Conservation (phyloP, 495 filamentous ascomycete genomes). For the Tuber borchii region DNA sequence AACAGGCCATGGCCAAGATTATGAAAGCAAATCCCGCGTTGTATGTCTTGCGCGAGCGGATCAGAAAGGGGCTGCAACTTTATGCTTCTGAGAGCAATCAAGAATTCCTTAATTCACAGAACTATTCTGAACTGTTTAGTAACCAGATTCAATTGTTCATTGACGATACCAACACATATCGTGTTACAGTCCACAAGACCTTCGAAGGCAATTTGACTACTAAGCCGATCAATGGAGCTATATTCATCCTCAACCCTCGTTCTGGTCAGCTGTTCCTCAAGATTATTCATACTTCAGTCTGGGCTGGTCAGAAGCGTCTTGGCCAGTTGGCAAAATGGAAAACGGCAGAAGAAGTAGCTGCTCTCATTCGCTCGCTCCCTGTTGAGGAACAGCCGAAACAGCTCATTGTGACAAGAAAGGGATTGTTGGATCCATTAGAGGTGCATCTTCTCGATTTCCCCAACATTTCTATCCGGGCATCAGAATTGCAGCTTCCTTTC, state of each 20-base stretch:
- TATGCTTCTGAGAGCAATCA: slow-evolving; percentile 99
- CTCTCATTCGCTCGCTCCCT: slow-evolving; percentile 90
- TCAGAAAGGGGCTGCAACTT: slow-evolving; percentile 94
- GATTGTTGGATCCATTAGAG: slow-evolving; percentile 93
- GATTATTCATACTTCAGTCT: slow-evolving; percentile 99
- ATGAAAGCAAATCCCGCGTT: slow-evolving; percentile 99
- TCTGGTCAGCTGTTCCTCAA: slow-evolving; percentile 98
- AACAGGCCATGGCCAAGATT: slow-evolving; percentile 98
- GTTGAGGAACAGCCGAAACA: slow-evolving; percentile 99
- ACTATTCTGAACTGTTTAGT: slow-evolving; percentile 98
- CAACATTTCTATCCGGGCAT: slow-evolving; percentile 97
- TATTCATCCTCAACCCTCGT: slow-evolving; percentile 99
- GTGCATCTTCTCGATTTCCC: slow-evolving; percentile 98
- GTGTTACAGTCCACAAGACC: slow-evolving; percentile 99
- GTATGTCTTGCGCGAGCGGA: slow-evolving; percentile 95
- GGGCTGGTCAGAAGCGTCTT: slow-evolving; percentile 98
- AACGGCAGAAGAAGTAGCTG: slow-evolving; percentile 98
- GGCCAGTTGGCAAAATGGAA: slow-evolving; percentile 99
- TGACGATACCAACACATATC: slow-evolving; percentile 98
- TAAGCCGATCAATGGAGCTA: slow-evolving; percentile 98
- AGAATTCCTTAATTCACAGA: slow-evolving; percentile 98
- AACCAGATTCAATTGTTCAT: slow-evolving; percentile 99
- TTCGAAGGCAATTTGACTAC: slow-evolving; percentile 99
- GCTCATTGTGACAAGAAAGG: slow-evolving; percentile 96
- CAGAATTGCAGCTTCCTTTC: slow-evolving; percentile 95